Evolutionary conservation across 2,329 filamentous ascomycete genomes (phyloP).

Genomic region (Aspergillus unguis): DNA sequence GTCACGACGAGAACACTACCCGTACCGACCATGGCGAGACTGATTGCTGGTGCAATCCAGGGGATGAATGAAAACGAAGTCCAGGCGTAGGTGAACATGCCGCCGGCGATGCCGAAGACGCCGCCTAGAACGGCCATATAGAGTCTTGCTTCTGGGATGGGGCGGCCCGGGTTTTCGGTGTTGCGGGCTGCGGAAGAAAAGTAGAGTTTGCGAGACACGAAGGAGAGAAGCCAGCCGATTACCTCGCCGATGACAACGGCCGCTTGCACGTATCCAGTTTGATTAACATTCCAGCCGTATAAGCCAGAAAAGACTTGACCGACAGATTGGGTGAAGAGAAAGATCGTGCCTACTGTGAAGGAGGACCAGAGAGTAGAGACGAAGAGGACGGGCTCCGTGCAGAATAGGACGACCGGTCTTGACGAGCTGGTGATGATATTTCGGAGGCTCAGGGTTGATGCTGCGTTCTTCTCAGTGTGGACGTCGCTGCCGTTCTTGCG

Average conservation of each 20-base stretch:
- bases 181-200: conserved; percentile 36
- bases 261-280: conserved; percentile 40
- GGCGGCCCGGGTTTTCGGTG: conserved; percentile 36
- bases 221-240: conserved; percentile 36
- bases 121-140: conserved; percentile 40
- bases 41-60: conserved; percentile 36
- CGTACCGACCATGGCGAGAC: conserved; percentile 38
- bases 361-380: conserved; percentile 44
- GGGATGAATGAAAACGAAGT: conserved; percentile 30
- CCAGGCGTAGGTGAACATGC: conserved; percentile 39
- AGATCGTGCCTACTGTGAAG: conserved; percentile 45
- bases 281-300: conserved; percentile 27
- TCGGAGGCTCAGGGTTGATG: conserved; percentile 17
- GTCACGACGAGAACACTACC: conserved; percentile 45
- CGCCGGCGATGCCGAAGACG: conserved; percentile 33
- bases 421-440: conserved; percentile 36
- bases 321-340: conserved; percentile 43
- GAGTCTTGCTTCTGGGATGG: conserved; percentile 44
- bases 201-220: conserved; percentile 21
- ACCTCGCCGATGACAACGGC: conserved; percentile 43
- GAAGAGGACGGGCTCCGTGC: conserved; percentile 44
- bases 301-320: conserved; percentile 40
- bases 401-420: conserved; percentile 36
- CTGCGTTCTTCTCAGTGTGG: conserved; percentile 28
- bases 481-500: conserved; percentile 30